phyloP scores from a whole-genome alignment of 1,284 basidiomycete genomes.

The Tranzscheliella williamsii region DNA sequence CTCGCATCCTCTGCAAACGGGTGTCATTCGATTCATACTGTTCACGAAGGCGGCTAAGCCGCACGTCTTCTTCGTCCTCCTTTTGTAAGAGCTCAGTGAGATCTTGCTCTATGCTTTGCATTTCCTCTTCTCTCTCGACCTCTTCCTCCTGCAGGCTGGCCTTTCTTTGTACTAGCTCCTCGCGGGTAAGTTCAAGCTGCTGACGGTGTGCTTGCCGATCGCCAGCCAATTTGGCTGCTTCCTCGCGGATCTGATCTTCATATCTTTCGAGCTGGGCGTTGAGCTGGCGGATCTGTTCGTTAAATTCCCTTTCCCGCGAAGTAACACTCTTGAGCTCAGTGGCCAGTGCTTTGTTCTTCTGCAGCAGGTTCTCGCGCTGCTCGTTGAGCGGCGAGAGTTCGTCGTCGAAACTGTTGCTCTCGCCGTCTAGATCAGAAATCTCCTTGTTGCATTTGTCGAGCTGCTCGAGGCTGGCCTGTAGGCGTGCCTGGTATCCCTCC shows the following conservation, averaged over 20 bases:
- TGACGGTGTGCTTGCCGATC: slow-evolving; percentile 41
- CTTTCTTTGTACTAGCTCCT: slow-evolving; percentile 19
- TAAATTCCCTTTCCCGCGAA: slow-evolving; percentile 35
- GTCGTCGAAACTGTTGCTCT: slow-evolving; percentile 20
- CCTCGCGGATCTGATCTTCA: slow-evolving; percentile 65
- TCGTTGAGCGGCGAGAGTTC: slow-evolving; percentile 34
- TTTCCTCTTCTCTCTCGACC: slow-evolving; percentile 17
- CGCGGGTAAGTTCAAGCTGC: slow-evolving; percentile 35
- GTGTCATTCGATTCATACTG: slow-evolving; percentile 6
- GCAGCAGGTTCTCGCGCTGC: slow-evolving; percentile 20
- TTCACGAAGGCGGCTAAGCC: slow-evolving; percentile 11
- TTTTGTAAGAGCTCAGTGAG: slow-evolving; percentile 8
- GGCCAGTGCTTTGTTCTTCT: slow-evolving; percentile 63
- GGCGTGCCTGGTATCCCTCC: slow-evolving; percentile 23
- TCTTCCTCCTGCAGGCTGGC: slow-evolving; percentile 23
- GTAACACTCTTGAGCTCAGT: slow-evolving; percentile 54
- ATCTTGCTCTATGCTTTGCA: slow-evolving; percentile 24
- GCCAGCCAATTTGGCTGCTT: slow-evolving; percentile 50
- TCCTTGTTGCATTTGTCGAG: slow-evolving; percentile 23
- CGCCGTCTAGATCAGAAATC: slow-evolving; percentile 49
- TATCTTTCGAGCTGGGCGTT: slow-evolving; percentile 64
- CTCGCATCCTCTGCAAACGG: slow-evolving; percentile 9
- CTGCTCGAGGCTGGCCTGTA: slow-evolving; percentile 13
- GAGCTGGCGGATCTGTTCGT: slow-evolving; percentile 40
- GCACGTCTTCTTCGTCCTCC: slow-evolving; percentile 7